Base-by-base conservation (phyloP, 176 grass and related monocot genomes). In the Pontederia paniculata region DNA sequence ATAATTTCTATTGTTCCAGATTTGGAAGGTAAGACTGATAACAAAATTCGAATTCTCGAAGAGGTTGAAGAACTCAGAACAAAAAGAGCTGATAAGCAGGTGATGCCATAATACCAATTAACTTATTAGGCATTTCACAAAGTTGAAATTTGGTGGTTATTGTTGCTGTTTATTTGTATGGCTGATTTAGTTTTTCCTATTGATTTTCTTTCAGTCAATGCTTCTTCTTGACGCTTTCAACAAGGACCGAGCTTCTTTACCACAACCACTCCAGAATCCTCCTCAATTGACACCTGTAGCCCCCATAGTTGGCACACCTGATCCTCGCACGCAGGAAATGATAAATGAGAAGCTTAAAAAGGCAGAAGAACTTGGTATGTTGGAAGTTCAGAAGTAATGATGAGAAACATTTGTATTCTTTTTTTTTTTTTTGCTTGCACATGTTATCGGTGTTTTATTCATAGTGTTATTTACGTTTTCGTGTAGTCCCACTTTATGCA, bases 21-120 rank as follows among this genome's bases (percentile, higher is more conserved):
- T 61, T 72, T 61, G 31, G 69, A 72, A 72, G 69, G 69, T 21
- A 72, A 62, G 12, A 72, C 47, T 44, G 69, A 72, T 20, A 62
- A 18, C 52, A 72, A 72, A 72, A 72, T 72, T 49, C 69, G 48
- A 25, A 31, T 45, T 53, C 14, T 72, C 12, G 69, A 72, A 41
- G 69, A 21, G 47, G 45, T 72, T 8, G 69, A 72, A 43, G 69
- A 62, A 19, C 57, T 72, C 12, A 60, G 46, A 72, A 25, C 28
- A 12, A 48, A 72, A 61, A 72, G 69, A 61, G 69, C 69, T 72
- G 69, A 72, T 37, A 72, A 72, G 20, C 69, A 72, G 69, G 69
- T 72, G 66, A 19, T 58, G n/a, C 44, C 7, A 37, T 37, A 37
- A 63, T 37, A 37, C 7, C 28, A 0, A 5, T 12, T 16, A 50